Evolutionary conservation across 1,284 basidiomycete genomes (phyloP), one percentile per base, ranked within the genome.

Genomic region (Leccinum subfulvum): DNA sequence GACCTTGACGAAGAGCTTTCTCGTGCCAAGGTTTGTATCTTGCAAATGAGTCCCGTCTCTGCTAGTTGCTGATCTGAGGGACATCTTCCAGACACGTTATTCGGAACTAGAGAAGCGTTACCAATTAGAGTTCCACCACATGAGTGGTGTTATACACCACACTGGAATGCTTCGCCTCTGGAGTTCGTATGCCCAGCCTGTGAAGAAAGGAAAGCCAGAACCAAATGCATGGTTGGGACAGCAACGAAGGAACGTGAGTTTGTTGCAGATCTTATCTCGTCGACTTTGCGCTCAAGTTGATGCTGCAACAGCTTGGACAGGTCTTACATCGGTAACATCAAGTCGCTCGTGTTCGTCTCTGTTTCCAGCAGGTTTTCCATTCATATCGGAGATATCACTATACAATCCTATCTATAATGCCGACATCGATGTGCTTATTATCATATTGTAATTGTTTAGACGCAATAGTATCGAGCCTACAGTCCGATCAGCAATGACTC

Each of bases 91-190:
- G 89, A 78, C 80, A 44, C 72, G 84, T 49, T 78, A 84, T 66
- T 70, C 74, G 52, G 88, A 91, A 44, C 76, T 82, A 53, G 84
- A 82, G 56, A 81, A 79, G 63, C 83, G 85, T 26, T 92, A 94
- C 72, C 81, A 83, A 61, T 80, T 83, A 57, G 94, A 96, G 74
- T 91, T 94, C 67, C 85, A 89, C 67, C 81, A 94, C 60, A 90
- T 96, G 87, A 78, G 94, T 23, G 83, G 88, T 58, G 85, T 87
- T 10, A 81, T 94, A 66, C 92, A 94, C 72, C 81, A 80, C 51
- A 76, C 85, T 47, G 90, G 91, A 3, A 87, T 91, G 81, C 80
- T 82, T 53, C 82, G 80, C 14, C 79, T 85, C 52, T 83, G 90
- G 64, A 82, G 80, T 53, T 78, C 82, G 58, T 76, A 84, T 16